A percentile compares a stretch with the other conserved stretches of the same genome.
Conservation (phyloP, 768 basidiomycete species). For the Mycena belliarum region DNA sequence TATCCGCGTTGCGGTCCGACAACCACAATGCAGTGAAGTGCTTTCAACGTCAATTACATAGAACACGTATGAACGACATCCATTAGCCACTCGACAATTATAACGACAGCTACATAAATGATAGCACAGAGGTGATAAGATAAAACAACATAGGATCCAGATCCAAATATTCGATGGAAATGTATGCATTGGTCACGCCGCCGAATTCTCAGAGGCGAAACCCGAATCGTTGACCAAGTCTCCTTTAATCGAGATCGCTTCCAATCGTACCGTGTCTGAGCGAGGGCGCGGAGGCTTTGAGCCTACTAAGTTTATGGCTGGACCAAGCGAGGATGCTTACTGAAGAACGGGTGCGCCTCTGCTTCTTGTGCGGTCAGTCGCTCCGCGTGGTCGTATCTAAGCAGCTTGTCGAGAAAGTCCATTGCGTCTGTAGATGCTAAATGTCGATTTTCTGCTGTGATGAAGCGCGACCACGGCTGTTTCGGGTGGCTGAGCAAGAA, state of each 20-base stretch:
- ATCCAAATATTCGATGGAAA: constrained; percentile 9
- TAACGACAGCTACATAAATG: constrained; percentile 18
- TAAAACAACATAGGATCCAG: constrained; percentile 6
- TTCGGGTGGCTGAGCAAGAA: constrained; percentile 53
- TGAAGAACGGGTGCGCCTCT: constrained; percentile 68
- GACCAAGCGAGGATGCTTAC: constrained; percentile 31
- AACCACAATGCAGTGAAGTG: too few relatives aligned
- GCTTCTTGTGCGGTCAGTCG: constrained; percentile 68
- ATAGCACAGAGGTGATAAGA: not conserved
- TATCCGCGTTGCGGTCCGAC: too few relatives aligned
- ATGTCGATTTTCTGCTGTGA: constrained; percentile 57
- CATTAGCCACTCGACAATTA: constrained; percentile 3
- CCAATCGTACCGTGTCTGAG: constrained; percentile 49
- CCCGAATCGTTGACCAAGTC: constrained; percentile 52
- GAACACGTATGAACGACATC: not conserved
- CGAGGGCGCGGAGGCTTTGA: constrained; percentile 24
- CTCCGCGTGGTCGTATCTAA: constrained; percentile 71
- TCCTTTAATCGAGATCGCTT: constrained; percentile 43
- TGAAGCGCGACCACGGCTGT: constrained; percentile 66
- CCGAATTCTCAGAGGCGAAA: constrained; percentile 39
- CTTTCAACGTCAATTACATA: too few relatives aligned
- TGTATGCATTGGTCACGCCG: not conserved
- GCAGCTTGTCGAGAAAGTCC: constrained; percentile 65
- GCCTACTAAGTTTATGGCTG: constrained; percentile 16
- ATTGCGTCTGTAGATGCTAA: constrained; percentile 60